Evolutionary conservation across 2,329 filamentous ascomycete species (phyloP), one percentile per base, ranked within the genome.

Genomic region (Botrytis galanthina): DNA sequence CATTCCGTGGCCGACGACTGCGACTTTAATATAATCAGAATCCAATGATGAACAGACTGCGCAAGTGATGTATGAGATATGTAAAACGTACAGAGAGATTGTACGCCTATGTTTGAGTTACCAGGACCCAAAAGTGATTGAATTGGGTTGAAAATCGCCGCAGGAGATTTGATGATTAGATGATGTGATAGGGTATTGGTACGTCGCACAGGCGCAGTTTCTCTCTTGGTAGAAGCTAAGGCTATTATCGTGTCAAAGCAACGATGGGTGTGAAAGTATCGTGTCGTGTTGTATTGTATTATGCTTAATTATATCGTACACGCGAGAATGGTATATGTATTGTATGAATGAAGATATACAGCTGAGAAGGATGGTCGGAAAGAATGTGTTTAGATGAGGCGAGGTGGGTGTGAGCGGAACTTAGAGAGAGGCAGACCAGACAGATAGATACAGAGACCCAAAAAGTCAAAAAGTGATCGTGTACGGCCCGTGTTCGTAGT

Each of bases 1-100:
- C 71, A 72, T 72, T 54, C 71, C 71, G 62, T 69, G 63, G 51
- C 68, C 61, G 48, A 72, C 51, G n/a, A 68, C 59, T 72, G 63
- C 71, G 71, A 69, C 57, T 73, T 35, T 62, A 59, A 29, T 37
- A 42, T 64, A 48, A 44, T 59, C 26, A 63, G 54, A 16, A 20
- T 42, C 35, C 14, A 46, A 20, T 22, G 63, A 29, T 12, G 63
- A 22, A 60, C 44, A 42, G 35, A 22, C 46, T 42, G 64, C 64
- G 46, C 46, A 29, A 54, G 64, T 18, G 29, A 48, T 66, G 2
- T 62, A 18, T 48, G 46, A n/a, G 48, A 32, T 32, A 37, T 68
- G 22, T 4, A 32, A 10, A 26, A 26, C 26, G 48, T 44, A 57
- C 6, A 29, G 51, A 69, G n/a, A 42, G 9, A 22, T 42, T 22